These are phyloP conservation scores for Aspergillus sparsus DNA, from an alignment of 495 filamentous ascomycete species.

Conservation along the genomic window DNA sequence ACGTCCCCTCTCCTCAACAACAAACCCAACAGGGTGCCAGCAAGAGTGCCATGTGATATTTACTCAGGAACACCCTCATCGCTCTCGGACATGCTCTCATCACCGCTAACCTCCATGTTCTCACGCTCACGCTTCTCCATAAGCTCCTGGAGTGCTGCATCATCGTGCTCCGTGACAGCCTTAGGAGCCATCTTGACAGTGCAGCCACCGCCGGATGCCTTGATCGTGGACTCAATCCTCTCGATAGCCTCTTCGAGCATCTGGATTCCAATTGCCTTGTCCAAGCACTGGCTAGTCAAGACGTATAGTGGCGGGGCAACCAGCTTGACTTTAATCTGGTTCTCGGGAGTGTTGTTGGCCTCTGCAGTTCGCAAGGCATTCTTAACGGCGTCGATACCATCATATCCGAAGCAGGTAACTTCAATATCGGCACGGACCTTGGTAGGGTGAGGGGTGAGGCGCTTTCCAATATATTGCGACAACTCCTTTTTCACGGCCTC, in stretches of 20 bases:
- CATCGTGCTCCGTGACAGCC: slow-evolving; percentile 97
- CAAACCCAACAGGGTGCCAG: slow-evolving; percentile 16
- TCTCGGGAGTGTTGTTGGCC: slow-evolving; percentile 82
- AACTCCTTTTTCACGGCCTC: slow-evolving; percentile 85
- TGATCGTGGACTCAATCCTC: slow-evolving; percentile 77
- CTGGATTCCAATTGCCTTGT: slow-evolving; percentile 83
- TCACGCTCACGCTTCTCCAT: slow-evolving; percentile 99
- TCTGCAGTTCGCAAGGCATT: slow-evolving; percentile 82
- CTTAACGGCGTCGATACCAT: slow-evolving; percentile 98
- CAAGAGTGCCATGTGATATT: slow-evolving; percentile 23
- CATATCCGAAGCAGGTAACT: slow-evolving; percentile 97
- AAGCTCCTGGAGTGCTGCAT: slow-evolving; percentile 91
- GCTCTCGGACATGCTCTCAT: slow-evolving; percentile 90
- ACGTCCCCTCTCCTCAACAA: too few species aligned
- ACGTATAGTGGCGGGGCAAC: slow-evolving; percentile 96
- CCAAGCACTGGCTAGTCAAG: slow-evolving; percentile 86
- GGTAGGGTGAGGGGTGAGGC: slow-evolving; percentile 92
- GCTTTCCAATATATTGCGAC: slow-evolving; percentile 90
- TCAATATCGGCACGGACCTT: slow-evolving; percentile 98
- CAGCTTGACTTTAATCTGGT: slow-evolving; percentile 93
- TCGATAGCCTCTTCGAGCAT: slow-evolving; percentile 84
- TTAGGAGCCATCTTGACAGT: slow-evolving; percentile 96
- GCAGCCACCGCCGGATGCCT: slow-evolving; percentile 70
- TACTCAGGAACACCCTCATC: slow-evolving; percentile 68
- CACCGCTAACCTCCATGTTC: slow-evolving; percentile 94